Evolutionary conservation across 176 grass and related monocot species (phyloP).

Genomic region (Cocos nucifera): DNA sequence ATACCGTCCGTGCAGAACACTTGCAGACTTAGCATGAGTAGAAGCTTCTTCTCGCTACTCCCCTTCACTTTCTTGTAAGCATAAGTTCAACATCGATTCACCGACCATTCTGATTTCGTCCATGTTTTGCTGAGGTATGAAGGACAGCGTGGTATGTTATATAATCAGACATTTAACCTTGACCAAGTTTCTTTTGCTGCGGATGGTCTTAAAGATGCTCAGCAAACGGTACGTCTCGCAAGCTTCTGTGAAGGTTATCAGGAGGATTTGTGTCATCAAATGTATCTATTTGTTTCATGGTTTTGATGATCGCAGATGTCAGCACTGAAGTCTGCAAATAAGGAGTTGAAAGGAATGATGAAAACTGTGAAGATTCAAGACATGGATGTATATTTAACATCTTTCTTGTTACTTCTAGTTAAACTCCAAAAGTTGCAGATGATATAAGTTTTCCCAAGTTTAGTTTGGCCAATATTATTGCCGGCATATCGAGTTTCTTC

Average conservation of each 20-base stretch:
- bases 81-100: too few species aligned
- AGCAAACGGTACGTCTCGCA: conserved; percentile 54
- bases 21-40: too few species aligned
- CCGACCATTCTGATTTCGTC: neutral
- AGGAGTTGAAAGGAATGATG: conserved; percentile 97
- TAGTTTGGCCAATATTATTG: too few species aligned
- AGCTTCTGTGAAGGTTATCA: neutral
- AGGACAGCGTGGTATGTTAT: conserved; percentile 84
- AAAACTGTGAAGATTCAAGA: conserved; percentile 87
- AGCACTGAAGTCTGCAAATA: conserved; percentile 83
- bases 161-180: conserved; percentile 89
- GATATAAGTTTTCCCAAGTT: too few species aligned
- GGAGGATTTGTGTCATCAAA: too few species aligned
- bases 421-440: neutral
- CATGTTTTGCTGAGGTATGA: conserved; percentile 60
- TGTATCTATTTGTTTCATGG: too few species aligned
- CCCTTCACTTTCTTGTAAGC: too few species aligned
- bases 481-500: too few species aligned
- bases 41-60: too few species aligned
- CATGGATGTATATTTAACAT: conserved; percentile 59
- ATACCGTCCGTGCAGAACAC: too few species aligned
- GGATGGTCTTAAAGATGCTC: conserved; percentile 85
- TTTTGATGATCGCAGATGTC: conserved; percentile 42
- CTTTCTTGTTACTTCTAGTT: neutral
- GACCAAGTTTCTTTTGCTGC: conserved; percentile 88